Base-by-base conservation (phyloP, 148 eudicot genomes). In the Diospyros lotus region DNA sequence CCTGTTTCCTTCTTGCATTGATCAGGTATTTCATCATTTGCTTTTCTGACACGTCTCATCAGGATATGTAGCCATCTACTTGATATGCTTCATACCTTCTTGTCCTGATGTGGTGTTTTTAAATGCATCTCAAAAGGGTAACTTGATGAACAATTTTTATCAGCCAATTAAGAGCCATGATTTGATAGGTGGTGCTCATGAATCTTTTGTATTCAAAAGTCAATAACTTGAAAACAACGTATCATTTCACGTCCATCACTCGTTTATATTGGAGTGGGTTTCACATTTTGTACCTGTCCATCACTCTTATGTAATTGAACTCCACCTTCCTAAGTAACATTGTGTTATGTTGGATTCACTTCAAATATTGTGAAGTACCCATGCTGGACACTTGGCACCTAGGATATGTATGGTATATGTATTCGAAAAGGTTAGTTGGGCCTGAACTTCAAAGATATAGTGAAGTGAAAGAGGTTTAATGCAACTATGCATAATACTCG, bases 1-100 rank as follows among this genome's bases (percentile, higher is more conserved):
- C 84, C 87, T 95, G 75, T 89, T 95, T 82, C 99, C 99, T 77
- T 90, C 97, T 77, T 95, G 97, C 91, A 95, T 95, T 81, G 99
- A 95, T 83, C 99, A 95, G 99, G 99, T 95, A 74, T 48, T 63
- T 71, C 51, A 54, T 6, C 8, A 58, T 78, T 56, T 14, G 18
- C 13, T 28, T 48, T 15, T 77, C 11, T 58, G 43, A 17, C 59
- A 77, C 59, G 17, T 63, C 13, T 11, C 39, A 40, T 48, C 70
- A 74, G 43, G 8, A 48, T 48, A 63, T 38, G 6, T 13, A 7
- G 3, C 42, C 17, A 11, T 38, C 56, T 18, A 53, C 45, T 4
- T 42, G 62, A 2, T 73, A 28, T 15, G 15, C 48, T 18, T 69
- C 58, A 69, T 43, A 53, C 17, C 5, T 8, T 38, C 50, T 42